phyloP scores from a whole-genome alignment of 495 filamentous ascomycete species.

The Xylaria sp. region DNA sequence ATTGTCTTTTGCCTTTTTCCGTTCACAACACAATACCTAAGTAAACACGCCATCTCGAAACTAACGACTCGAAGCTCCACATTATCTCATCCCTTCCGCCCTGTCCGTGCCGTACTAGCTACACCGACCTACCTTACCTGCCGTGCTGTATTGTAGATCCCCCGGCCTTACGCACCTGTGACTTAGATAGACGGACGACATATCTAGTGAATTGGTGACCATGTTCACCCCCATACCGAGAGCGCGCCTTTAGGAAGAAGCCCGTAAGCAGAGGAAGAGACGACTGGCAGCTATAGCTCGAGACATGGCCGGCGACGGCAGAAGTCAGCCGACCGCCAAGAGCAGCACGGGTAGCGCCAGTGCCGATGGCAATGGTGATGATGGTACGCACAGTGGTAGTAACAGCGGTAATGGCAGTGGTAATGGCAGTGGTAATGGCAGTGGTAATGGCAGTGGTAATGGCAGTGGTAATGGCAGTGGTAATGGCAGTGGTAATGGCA shows the following conservation, averaged over 20 bases:
- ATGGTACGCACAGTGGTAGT: no score
- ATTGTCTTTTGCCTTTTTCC: neutral
- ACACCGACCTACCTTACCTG: neutral
- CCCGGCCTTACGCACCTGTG: neutral
- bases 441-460: neutral
- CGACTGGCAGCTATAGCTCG: neutral
- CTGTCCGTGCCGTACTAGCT: neutral
- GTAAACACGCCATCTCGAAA: neutral
- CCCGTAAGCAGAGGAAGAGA: conserved; percentile 22
- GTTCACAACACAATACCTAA: no score
- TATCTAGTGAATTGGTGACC: neutral
- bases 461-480: neutral
- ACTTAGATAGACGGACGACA: conserved; percentile 1
- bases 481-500: neutral
- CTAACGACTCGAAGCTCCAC: conserved; percentile 7
- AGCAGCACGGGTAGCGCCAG: neutral
- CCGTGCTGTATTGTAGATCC: neutral
- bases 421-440: neutral
- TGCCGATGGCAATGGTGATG: neutral
- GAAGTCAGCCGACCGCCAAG: neutral
- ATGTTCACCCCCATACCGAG: conserved; percentile 23
- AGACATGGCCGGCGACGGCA: conserved; percentile 15
- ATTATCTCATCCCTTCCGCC: neutral
- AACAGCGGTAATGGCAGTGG: neutral
- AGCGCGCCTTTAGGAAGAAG: conserved; percentile 30